Evolutionary conservation across 2,329 filamentous ascomycete genomes (phyloP), one percentile per base, ranked within the genome.

Genomic region (Septoria linicola): DNA sequence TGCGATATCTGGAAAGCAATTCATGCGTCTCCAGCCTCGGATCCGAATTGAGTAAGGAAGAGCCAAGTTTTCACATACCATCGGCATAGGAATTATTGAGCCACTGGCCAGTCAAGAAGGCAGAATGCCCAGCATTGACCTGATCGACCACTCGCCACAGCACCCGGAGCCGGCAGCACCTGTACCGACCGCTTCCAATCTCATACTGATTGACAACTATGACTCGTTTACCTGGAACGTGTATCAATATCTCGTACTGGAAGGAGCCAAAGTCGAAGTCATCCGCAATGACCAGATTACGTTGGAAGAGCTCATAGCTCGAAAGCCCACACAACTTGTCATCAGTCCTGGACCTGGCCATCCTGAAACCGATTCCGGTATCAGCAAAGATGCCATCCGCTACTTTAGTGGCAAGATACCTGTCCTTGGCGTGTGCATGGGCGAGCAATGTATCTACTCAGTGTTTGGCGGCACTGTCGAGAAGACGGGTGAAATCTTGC

Each of bases 161-260:
- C 85, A 96, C 71, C 88, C 89, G 53, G 80, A 86, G 58, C 85
- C 87, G 45, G 84, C 85, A 23, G 76, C 84, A 45, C 83, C 84
- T 30, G 77, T 96, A 46, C 70, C 85, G 19, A 90, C 84, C 43
- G 93, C 93, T 20, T 88, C 87, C 51, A 97, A 97, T 72, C 80
- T 99, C 52, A 81, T 99, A 57, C 80, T 99, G 58, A 96, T 99
- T 65, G 93, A 99, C 78, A 99, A 99, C 73, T 99, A 97, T 72
- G 93, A 99, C 72, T 97, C 93, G 3, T 99, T 99, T 71, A 96
- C 92, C 53, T 99, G 91, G 89, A 99, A 99, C 68, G 89, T 99
- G 53, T 99, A 97, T 71, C 95, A 99, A 72, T 99, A 99, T 66
- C 83, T 99, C 1, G 87, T 92, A 5, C 83, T 99, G n/a, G 93